These are phyloP conservation scores for Amaranthus hypochondriacus DNA, from an alignment of 148 eudicot species.

Conservation along the genomic window DNA sequence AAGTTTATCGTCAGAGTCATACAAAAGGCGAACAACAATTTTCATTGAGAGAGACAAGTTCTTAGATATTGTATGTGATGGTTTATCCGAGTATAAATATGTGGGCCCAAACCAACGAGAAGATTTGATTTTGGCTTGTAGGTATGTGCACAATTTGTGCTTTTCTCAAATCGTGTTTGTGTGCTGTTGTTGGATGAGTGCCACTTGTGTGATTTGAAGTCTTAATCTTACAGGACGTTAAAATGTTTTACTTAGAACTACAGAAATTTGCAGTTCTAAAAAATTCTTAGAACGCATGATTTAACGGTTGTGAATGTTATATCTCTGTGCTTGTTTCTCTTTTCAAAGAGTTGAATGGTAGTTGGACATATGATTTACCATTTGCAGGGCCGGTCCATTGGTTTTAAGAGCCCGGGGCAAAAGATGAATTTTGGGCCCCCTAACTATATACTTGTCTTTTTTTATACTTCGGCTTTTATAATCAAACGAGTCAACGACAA, in stretches of 20 bases:
- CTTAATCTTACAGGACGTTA: not conserved
- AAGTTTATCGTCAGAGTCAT: slow-evolving; percentile 59
- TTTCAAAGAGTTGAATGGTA: not conserved
- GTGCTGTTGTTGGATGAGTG: not conserved
- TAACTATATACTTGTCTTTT: too few species aligned
- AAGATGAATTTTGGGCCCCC: too few species aligned
- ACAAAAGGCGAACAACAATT: slow-evolving; percentile 80
- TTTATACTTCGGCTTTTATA: too few species aligned
- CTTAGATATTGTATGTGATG: slow-evolving; percentile 80
- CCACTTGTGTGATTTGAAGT: not conserved
- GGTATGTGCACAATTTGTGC: slow-evolving; percentile 35
- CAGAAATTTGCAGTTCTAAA: not conserved
- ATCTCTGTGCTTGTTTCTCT: not conserved
- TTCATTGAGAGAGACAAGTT: slow-evolving; percentile 63
- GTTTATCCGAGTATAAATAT: slow-evolving; percentile 86
- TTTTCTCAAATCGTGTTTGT: not conserved
- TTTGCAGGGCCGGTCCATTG: not conserved
- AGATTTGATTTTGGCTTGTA: slow-evolving; percentile 92
- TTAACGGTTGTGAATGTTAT: not conserved
- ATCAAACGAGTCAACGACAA: too few species aligned
- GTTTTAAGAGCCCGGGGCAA: too few species aligned
- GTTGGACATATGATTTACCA: not conserved
- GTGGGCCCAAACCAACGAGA: slow-evolving; percentile 85
- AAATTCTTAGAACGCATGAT: too few species aligned
- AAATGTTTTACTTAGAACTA: not conserved